Base-by-base conservation (phyloP, 805 yeast genomes). In the Spencermartinsiella europaea region DNA sequence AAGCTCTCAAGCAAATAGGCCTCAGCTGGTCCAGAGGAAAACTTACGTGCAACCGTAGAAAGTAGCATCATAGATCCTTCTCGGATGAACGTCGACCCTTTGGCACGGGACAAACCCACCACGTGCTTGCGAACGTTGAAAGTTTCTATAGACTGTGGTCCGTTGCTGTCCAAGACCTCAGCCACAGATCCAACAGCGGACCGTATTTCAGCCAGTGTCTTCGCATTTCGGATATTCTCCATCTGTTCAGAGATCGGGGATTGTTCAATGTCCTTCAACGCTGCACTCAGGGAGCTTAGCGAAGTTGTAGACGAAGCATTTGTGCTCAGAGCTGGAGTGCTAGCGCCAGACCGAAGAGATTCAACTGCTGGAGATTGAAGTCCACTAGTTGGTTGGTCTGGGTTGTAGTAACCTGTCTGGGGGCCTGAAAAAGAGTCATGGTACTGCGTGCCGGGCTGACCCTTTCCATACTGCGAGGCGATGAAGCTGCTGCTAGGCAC, bases 1-100 rank as follows among this genome's bases (percentile, higher is more conserved):
- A 89, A 70, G 35, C 84, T 74, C 45, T 77, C 81, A 28, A 83
- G 65, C 46, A 91, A 71, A 61, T 80, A 81, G 3, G 88, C 83
- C 67, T 89, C 95, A 46, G 75, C 76, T 21, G 95, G 91, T 15
- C 74, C 74, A 34, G 85, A 83, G 16, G 83, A 81, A 54, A 80
- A 79, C 57, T 75, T 77, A 56, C 79, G 73, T 48, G 81, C 83
- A 47, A 85, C 69, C 16, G 72, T 60, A 10, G 81, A 72, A 31
- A 83, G 65, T 27, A 89, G 68, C 33, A 85, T 58, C 66, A 83
- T 73, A 2, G 85, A 80, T 21, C 88, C 74, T 66, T 91, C 98
- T 67, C 95, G 81, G 37, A 84, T 75, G 40, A 85, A 63, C 5
- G 86, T 69, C 2, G 90, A 72, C 61, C 80, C 84, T 63, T 89